Conservation (phyloP, 257 asterid genomes). For the Nicotiana noctiflora region DNA sequence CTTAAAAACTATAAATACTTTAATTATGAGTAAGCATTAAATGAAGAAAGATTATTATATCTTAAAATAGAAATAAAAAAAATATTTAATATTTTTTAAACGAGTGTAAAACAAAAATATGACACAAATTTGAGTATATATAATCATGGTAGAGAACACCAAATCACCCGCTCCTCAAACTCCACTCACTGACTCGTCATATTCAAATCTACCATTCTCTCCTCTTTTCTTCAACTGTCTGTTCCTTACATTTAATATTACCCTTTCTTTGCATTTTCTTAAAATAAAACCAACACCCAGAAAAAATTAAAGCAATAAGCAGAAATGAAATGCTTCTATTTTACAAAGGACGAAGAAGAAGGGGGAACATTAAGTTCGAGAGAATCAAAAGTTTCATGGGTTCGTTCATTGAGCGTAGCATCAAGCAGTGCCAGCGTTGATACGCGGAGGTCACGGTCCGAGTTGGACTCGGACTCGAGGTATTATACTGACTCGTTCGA, state of each 20-base stretch:
- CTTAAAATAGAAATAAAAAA: too few relatives aligned
- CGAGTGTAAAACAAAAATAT: too few relatives aligned
- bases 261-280: too few relatives aligned
- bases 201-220: neutral
- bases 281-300: too few relatives aligned
- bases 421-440: slow-evolving; percentile 48
- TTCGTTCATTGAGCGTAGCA: slow-evolving; percentile 79
- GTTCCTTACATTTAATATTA: neutral
- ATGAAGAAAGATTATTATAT: too few relatives aligned
- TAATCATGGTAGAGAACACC: neutral
- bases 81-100: too few relatives aligned
- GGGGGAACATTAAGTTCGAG: slow-evolving; percentile 41
- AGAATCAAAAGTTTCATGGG: slow-evolving; percentile 59
- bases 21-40: too few relatives aligned
- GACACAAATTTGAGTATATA: neutral
- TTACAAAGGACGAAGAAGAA: slow-evolving; percentile 43
- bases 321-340: slow-evolving; percentile 83
- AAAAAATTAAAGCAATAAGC: neutral
- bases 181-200: neutral
- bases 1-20: too few relatives aligned
- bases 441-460: slow-evolving; percentile 55
- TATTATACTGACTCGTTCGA: slow-evolving; percentile 58
- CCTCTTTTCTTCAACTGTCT: neutral
- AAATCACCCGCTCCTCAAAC: neutral
- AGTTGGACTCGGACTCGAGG: slow-evolving; percentile 60